These are phyloP conservation scores for Lichenothelia convexa DNA, from an alignment of 495 filamentous ascomycete genomes.

Conservation along the genomic window DNA sequence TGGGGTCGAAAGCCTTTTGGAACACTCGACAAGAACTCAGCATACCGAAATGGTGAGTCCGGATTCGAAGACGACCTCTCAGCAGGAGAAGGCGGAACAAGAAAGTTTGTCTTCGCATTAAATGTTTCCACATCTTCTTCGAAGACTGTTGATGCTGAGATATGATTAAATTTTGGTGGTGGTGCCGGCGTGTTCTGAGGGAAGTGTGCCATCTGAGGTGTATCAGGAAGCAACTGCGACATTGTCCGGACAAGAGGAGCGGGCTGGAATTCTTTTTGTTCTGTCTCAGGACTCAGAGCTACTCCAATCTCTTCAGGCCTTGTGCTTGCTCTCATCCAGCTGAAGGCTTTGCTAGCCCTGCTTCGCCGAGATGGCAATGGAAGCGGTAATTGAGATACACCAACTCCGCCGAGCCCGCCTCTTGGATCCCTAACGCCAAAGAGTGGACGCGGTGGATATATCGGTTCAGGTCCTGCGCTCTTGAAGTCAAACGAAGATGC, in stretches of 20 bases:
- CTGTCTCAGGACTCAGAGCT: background rate
- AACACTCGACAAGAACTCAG: background rate
- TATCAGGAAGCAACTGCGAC: conserved; percentile 10
- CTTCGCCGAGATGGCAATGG: too few species aligned
- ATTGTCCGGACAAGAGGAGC: conserved; percentile 2
- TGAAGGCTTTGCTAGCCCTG: background rate
- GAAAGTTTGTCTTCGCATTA: background rate
- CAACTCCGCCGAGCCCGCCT: background rate
- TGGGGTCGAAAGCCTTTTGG: background rate
- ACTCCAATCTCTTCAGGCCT: background rate
- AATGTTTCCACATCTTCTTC: conserved; percentile 7
- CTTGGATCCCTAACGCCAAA: background rate
- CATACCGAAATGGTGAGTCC: background rate
- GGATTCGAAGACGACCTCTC: too few species aligned
- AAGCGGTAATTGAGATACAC: background rate
- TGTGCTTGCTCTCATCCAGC: background rate
- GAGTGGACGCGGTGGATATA: background rate
- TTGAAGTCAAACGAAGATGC: background rate
- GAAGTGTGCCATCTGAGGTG: conserved; percentile 4
- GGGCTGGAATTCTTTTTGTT: background rate
- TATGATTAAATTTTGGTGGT: conserved; percentile 2
- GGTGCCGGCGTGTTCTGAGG: background rate
- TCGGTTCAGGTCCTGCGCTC: too few species aligned
- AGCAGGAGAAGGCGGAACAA: background rate
- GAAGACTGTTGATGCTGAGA: conserved; percentile 9